These are phyloP conservation scores for Podospora appendiculata DNA, from an alignment of 495 filamentous ascomycete genomes.

Conservation along the genomic window DNA sequence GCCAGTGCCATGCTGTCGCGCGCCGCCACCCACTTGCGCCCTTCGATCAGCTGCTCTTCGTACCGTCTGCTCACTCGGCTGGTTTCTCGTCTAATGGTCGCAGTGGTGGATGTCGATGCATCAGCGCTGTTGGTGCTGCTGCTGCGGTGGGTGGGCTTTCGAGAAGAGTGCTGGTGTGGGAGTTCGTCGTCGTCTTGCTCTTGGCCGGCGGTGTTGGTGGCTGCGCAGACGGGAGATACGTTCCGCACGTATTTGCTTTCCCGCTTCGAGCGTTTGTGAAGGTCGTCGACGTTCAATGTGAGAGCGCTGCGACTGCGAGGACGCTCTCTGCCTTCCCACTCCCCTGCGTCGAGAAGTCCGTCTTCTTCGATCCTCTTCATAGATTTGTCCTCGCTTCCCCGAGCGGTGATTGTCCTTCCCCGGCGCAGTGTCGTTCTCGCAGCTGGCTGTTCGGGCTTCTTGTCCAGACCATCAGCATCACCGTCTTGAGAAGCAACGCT, in stretches of 20 bases:
- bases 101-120: too few relatives aligned
- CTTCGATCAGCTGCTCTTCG: slow-evolving; percentile 10
- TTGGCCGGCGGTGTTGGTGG: too few relatives aligned
- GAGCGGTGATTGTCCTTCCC: neutral
- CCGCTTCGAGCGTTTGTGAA: too few relatives aligned
- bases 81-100: too few relatives aligned
- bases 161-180: too few relatives aligned
- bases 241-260: too few relatives aligned
- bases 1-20: slow-evolving; percentile 5
- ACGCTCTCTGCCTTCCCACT: neutral
- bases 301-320: neutral
- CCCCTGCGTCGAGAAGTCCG: neutral
- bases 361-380: slow-evolving; percentile 18
- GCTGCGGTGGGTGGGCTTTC: too few relatives aligned
- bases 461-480: neutral
- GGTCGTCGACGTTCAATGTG: too few relatives aligned
- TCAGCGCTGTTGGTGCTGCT: too few relatives aligned
- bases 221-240: too few relatives aligned
- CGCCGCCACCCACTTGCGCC: slow-evolving; percentile 9
- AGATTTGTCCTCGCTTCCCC: slow-evolving; percentile 6
- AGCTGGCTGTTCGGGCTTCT: slow-evolving; percentile 5
- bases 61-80: too few relatives aligned
- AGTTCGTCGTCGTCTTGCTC: too few relatives aligned
- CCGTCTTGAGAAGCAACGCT: neutral
- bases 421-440: neutral